Percentiles rank a stretch among this genome's conserved stretches.
These are phyloP conservation scores for Pichia kluyveri DNA, from an alignment of 805 yeast species.

Conservation along the genomic window DNA sequence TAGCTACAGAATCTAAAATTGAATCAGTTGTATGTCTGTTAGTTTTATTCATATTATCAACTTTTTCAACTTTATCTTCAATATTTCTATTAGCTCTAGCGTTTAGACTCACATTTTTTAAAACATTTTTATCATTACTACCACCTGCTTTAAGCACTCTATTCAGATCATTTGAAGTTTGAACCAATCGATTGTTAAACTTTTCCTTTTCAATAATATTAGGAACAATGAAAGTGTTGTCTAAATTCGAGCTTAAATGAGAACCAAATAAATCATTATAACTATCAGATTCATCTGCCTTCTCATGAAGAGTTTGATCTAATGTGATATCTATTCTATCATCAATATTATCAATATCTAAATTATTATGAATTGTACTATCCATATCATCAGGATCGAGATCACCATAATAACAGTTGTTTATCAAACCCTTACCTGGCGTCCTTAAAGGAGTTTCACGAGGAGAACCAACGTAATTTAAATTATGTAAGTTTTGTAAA, in stretches of 20 bases:
- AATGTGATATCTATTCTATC: not conserved
- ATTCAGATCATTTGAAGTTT: slow-evolving; percentile 2
- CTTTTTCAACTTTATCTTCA: not conserved
- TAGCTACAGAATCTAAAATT: slow-evolving; percentile 7
- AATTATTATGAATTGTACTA: not conserved
- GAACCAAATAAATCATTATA: not conserved
- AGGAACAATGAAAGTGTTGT: slow-evolving; percentile 19
- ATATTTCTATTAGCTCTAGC: not conserved
- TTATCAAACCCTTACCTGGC: slow-evolving; percentile 7
- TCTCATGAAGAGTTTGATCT: not conserved
- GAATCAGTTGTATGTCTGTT: slow-evolving; percentile 1
- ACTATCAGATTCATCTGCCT: not conserved
- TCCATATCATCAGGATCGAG: slow-evolving; percentile 2
- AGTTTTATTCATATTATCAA: not conserved
- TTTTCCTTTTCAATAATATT: slow-evolving; percentile 20
- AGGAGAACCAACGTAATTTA: slow-evolving; percentile 16
- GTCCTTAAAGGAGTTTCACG: slow-evolving; percentile 22
- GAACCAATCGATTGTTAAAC: slow-evolving; percentile 22
- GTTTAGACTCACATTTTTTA: not conserved
- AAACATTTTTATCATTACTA: not conserved
- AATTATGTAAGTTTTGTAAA: slow-evolving; percentile 15
- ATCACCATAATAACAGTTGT: not conserved
- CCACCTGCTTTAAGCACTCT: not conserved
- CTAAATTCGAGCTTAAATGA: not conserved
- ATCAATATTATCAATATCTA: not conserved